Evolutionary conservation across 768 basidiomycete species (phyloP).

Genomic region (Calocera viscosa): DNA sequence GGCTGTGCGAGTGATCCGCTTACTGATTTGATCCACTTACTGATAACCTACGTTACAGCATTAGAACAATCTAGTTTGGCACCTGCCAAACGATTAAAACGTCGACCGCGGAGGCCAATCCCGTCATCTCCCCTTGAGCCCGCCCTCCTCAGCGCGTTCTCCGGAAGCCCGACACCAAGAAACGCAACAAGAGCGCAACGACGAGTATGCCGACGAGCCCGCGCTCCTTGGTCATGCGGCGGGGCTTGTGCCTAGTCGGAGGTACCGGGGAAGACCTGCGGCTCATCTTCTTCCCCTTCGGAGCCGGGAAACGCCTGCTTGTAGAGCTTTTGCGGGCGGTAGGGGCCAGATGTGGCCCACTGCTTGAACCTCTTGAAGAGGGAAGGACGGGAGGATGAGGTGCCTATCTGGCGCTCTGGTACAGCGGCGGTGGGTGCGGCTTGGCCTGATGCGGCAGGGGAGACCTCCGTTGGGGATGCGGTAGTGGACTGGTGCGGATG

Average conservation of each 20-base stretch:
- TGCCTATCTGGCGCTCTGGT: background rate
- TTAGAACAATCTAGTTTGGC: no score
- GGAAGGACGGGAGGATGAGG: background rate
- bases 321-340: background rate
- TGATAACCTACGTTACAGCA: no score
- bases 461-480: background rate
- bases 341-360: background rate
- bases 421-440: background rate
- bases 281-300: background rate
- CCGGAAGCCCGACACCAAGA: background rate
- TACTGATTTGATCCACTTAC: no score
- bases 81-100: no score
- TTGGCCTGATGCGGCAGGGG: background rate
- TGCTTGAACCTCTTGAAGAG: constrained; percentile 4
- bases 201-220: background rate
- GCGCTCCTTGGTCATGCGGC: background rate
- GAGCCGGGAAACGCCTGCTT: background rate
- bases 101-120: background rate
- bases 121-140: background rate
- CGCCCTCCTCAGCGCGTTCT: background rate
- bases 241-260: background rate
- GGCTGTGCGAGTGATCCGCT: no score
- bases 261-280: background rate
- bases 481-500: background rate
- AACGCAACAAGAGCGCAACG: background rate